A percentile compares a stretch with the other conserved stretches of the same genome.
Evolutionary conservation across 192 early-diverging fungal species (phyloP).

Genomic region (Linderina pennispora): DNA sequence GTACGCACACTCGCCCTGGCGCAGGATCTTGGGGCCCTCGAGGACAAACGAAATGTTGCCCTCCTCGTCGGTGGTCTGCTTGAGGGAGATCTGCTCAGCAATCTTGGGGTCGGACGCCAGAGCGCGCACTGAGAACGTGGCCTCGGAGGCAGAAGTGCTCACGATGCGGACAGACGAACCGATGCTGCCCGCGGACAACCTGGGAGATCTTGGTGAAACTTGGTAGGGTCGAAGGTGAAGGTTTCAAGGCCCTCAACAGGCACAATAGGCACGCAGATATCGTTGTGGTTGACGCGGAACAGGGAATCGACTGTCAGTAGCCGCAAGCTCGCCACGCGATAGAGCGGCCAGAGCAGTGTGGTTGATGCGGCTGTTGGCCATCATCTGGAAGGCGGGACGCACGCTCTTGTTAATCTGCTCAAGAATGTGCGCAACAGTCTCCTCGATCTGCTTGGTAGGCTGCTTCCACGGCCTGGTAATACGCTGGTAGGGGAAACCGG

Average conservation of each 20-base stretch:
- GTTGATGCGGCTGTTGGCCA: no score
- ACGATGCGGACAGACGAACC: constrained; percentile 31
- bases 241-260: constrained; percentile 24
- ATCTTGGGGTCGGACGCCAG: constrained; percentile 33
- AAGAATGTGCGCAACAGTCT: no score
- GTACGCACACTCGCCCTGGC: constrained; percentile 30
- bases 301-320: constrained; percentile 5
- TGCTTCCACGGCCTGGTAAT: no score
- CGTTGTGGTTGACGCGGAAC: constrained; percentile 3
- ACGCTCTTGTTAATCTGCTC: not conserved
- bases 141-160: constrained; percentile 16
- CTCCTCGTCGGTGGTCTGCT: constrained; percentile 15
- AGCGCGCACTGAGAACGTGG: constrained; percentile 24
- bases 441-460: no score
- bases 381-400: not conserved
- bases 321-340: constrained; percentile 20
- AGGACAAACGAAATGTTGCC: constrained; percentile 29
- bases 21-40: constrained; percentile 38
- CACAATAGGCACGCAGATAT: constrained; percentile 30
- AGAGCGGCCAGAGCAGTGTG: constrained; percentile 15
- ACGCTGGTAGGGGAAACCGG: not conserved
- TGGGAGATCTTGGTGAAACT: constrained; percentile 31
- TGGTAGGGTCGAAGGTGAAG: constrained; percentile 18
- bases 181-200: constrained; percentile 26
- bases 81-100: constrained; percentile 30